A percentile compares a stretch with the other conserved stretches of the same genome.
Evolutionary conservation across 2,329 filamentous ascomycete genomes (phyloP).

Genomic region (Epichloe festucae): DNA sequence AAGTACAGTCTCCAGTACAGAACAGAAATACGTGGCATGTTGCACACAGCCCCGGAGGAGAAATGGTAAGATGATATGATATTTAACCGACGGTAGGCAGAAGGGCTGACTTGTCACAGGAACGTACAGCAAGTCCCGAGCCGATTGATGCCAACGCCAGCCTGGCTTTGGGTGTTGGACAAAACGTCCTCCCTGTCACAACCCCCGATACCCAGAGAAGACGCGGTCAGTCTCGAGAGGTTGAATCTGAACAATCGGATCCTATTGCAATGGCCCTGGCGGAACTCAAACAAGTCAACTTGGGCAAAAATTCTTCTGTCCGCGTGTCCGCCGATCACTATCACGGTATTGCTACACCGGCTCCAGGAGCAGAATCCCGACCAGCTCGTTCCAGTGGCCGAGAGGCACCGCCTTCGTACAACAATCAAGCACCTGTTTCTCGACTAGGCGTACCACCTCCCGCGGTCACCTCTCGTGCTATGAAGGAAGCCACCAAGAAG

Average conservation of each 20-base stretch:
- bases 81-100: neutral
- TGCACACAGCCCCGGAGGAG: constrained; percentile 12
- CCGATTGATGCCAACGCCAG: constrained; percentile 85
- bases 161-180: constrained; percentile 84
- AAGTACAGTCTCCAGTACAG: constrained; percentile 29
- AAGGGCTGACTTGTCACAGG: constrained; percentile 13
- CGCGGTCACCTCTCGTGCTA: constrained; percentile 82
- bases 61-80: constrained; percentile 2
- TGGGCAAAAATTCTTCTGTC: constrained; percentile 63
- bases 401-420: constrained; percentile 65
- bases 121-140: constrained; percentile 55
- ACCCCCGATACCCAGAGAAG: constrained; percentile 51
- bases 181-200: constrained; percentile 90
- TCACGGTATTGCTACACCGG: constrained; percentile 81
- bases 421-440: constrained; percentile 50
- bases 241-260: constrained; percentile 52
- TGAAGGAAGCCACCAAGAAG: constrained; percentile 93
- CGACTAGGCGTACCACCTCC: constrained; percentile 80
- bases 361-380: constrained; percentile 34
- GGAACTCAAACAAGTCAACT: constrained; percentile 71
- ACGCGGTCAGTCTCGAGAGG: constrained; percentile 16
- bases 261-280: constrained; percentile 87
- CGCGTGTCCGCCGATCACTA: constrained; percentile 95
- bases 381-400: constrained; percentile 29
- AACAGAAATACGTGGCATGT: constrained; percentile 50